Conservation (phyloP, 345 rosid species). For the Punica granatum region DNA sequence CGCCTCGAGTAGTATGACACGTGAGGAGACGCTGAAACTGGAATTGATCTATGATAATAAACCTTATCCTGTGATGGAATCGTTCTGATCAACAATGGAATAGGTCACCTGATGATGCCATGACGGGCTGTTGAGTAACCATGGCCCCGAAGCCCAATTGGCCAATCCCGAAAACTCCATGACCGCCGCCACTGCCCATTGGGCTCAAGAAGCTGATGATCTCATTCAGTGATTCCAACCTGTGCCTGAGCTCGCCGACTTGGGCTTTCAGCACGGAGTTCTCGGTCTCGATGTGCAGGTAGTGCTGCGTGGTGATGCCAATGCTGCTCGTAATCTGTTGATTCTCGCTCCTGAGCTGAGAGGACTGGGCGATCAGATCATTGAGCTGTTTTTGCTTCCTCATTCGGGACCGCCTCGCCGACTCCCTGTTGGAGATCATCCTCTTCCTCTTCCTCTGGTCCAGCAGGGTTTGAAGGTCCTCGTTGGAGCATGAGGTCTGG, state of each 20-base stretch:
- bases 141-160: background rate
- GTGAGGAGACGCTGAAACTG: too few species aligned
- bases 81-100: background rate
- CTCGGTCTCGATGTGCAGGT: conserved; percentile 48
- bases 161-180: background rate
- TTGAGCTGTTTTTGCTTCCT: conserved; percentile 83
- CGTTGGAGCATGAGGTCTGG: conserved; percentile 55
- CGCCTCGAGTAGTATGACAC: too few species aligned
- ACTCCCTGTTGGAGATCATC: conserved; percentile 88
- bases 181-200: background rate
- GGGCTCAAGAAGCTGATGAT: conserved; percentile 40
- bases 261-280: conserved; percentile 76
- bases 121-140: background rate
- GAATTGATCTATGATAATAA: too few species aligned
- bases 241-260: conserved; percentile 45
- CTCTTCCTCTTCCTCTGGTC: conserved; percentile 84
- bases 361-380: conserved; percentile 55
- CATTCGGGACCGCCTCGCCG: conserved; percentile 89
- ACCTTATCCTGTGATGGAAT: too few species aligned
- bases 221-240: conserved; percentile 64
- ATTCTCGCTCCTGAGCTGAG: conserved; percentile 46
- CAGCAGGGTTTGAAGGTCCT: conserved; percentile 41
- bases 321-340: conserved; percentile 48
- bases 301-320: conserved; percentile 51
- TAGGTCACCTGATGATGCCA: background rate